Evolutionary conservation across 1,284 basidiomycete species (phyloP).

Genomic region (Puccinia horiana): DNA sequence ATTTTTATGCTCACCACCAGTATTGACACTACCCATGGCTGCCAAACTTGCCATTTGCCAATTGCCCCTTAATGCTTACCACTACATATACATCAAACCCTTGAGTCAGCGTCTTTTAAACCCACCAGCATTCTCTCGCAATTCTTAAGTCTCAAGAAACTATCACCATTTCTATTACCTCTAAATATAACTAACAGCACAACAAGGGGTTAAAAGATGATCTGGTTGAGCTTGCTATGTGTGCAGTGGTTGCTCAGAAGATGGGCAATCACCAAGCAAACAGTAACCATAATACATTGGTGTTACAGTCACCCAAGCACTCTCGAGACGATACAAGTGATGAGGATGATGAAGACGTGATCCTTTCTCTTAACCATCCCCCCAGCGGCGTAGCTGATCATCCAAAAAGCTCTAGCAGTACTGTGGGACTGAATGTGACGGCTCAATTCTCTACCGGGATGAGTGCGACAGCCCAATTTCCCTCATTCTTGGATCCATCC

Average conservation of each 20-base stretch:
- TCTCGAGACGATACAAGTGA: not conserved
- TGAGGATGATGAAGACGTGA: slow-evolving; percentile 35
- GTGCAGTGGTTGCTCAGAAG: slow-evolving; percentile 43
- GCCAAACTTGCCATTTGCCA: too few relatives aligned
- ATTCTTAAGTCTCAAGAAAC: too few relatives aligned
- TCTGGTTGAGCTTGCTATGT: slow-evolving; percentile 44
- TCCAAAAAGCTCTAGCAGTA: not conserved
- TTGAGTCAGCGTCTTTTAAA: too few relatives aligned
- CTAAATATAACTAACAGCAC: too few relatives aligned
- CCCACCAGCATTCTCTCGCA: too few relatives aligned
- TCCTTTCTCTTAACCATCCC: slow-evolving; percentile 6
- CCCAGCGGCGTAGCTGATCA: not conserved
- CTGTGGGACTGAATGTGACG: not conserved
- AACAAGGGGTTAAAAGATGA: too few relatives aligned
- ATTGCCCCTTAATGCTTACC: too few relatives aligned
- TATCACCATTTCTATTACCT: too few relatives aligned
- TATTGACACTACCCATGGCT: too few relatives aligned
- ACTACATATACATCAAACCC: too few relatives aligned
- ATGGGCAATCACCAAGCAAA: slow-evolving; percentile 14
- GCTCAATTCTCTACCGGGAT: not conserved
- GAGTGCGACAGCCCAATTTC: not conserved
- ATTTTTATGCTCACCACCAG: too few relatives aligned
- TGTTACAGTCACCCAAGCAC: not conserved
- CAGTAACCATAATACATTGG: not conserved
- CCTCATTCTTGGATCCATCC: not conserved